Evolutionary conservation across 768 basidiomycete genomes (phyloP), one percentile per base, ranked within the genome.

Genomic region (Serpula lacrymans): DNA sequence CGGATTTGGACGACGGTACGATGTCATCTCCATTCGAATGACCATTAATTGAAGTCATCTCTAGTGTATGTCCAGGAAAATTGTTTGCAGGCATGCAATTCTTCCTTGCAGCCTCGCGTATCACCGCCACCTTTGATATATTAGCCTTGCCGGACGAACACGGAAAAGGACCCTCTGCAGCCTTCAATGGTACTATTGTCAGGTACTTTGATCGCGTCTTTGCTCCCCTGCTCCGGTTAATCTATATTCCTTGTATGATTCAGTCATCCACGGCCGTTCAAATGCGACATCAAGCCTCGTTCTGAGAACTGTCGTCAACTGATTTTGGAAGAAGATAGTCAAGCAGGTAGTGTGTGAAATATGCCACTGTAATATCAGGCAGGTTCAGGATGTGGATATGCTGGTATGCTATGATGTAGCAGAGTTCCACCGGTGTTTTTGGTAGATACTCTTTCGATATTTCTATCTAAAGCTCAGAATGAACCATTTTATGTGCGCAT

Each of bases 201-300:
- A 83, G 46, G 52, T 12, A 43, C 57, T 3, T 63, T 64, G 32
- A 72, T 63, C 32, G 64, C 62, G 6, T 58, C 68, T 5, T 50
- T 51, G 25, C 30, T 65, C 21, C 34, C 68, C 20, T 69, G 68
- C 68, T 71, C 24, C 9, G 58, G 40, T 18, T n/a, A 30, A 17
- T 33, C 25, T 29, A 39, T 8, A 31, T 21, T n/a, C 35, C 39
- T 24, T 35, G 13, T 33, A 21, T 39, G 14, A 11, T 9, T 30
- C 34, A 68, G 81, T 52, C 81, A 81, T 47, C 81, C 80, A 4
- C 74, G 72, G 47, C 74, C 81, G 13, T 83, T 78, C 64, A 71
- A 72, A 49, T 82, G 81, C 48, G 57, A 65, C 16, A 70, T 83
- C 48, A 75, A 65, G 50, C 80, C 81, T 14, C 74, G 81, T 17